phyloP scores from a whole-genome alignment of 139 green algal genomes.

The Marvania coccoides region DNA sequence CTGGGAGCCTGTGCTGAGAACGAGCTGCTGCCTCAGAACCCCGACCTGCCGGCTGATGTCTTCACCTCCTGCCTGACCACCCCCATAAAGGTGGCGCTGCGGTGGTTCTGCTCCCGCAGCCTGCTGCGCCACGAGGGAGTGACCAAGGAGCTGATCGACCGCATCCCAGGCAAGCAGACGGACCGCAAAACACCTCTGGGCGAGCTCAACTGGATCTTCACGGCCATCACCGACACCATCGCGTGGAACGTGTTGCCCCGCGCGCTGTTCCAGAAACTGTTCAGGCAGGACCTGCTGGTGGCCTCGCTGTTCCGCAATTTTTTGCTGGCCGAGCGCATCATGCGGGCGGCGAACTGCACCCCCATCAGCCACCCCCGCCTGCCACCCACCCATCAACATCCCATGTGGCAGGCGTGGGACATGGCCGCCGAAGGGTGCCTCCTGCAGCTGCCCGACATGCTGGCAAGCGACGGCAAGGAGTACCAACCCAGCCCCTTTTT shows the following conservation, averaged over 20 bases:
- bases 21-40: constrained; percentile 86
- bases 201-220: constrained; percentile 99
- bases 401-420: constrained; percentile 95
- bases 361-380: constrained; percentile 65
- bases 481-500: constrained; percentile 83
- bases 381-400: constrained; percentile 91
- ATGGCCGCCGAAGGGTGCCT: constrained; percentile 95
- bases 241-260: constrained; percentile 96
- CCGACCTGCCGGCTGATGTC: constrained; percentile 88
- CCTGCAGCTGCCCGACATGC: constrained; percentile 62
- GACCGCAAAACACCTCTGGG: constrained; percentile 97
- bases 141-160: constrained; percentile 72
- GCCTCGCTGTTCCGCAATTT: constrained; percentile 98
- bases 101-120: constrained; percentile 66
- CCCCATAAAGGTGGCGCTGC: constrained; percentile 90
- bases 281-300: constrained; percentile 95
- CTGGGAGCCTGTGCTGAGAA: constrained; percentile 80
- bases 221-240: constrained; percentile 99
- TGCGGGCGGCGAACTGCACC: constrained; percentile 76
- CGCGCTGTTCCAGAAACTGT: constrained; percentile 94
- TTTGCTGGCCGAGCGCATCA: constrained; percentile 93
- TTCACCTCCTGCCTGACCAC: constrained; percentile 98
- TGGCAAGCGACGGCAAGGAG: constrained; percentile 17
- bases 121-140: constrained; percentile 60
- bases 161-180: constrained; percentile 74